phyloP scores from a whole-genome alignment of 2,329 filamentous ascomycete species.

The Amylocarpus encephaloides region DNA sequence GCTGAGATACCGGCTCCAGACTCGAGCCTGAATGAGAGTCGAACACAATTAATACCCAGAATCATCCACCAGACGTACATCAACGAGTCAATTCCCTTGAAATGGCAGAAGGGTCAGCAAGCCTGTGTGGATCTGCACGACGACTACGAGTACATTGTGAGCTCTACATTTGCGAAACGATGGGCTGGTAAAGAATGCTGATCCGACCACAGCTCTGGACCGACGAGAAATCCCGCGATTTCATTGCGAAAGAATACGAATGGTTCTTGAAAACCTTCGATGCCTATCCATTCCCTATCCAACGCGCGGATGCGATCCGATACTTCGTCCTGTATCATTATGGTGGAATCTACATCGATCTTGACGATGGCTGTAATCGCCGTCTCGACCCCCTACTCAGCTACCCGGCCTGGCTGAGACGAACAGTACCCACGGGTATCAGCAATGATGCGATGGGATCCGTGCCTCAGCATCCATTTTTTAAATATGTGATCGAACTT shows the following conservation, averaged over 20 bases:
- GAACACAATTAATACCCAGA: conserved; percentile 60
- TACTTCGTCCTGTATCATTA: conserved; percentile 74
- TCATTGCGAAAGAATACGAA: conserved; percentile 67
- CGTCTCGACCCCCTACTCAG: conserved; percentile 54
- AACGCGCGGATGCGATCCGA: conserved; percentile 70
- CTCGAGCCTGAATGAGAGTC: conserved; percentile 49
- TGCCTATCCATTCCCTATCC: conserved; percentile 67
- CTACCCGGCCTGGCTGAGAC: conserved; percentile 65
- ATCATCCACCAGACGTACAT: conserved; percentile 75
- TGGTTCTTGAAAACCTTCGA: conserved; percentile 74
- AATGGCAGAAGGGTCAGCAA: conserved; percentile 61
- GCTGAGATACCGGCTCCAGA: conserved; percentile 61
- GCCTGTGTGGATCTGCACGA: conserved; percentile 61
- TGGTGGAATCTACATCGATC: conserved; percentile 75
- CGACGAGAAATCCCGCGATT: conserved; percentile 60
- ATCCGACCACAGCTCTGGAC: conserved; percentile 60
- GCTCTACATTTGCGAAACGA: conserved; percentile 16
- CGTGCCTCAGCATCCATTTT: conserved; percentile 67
- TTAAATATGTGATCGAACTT: conserved; percentile 60
- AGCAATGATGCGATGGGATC: conserved; percentile 77
- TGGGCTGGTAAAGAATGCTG: neutral
- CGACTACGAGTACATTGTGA: conserved; percentile 67
- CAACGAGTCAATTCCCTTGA: conserved; percentile 59
- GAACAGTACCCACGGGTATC: conserved; percentile 69
- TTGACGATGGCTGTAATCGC: conserved; percentile 46